phyloP scores from a whole-genome alignment of 106 monocot genomes.

The Dendrobium officinale region DNA sequence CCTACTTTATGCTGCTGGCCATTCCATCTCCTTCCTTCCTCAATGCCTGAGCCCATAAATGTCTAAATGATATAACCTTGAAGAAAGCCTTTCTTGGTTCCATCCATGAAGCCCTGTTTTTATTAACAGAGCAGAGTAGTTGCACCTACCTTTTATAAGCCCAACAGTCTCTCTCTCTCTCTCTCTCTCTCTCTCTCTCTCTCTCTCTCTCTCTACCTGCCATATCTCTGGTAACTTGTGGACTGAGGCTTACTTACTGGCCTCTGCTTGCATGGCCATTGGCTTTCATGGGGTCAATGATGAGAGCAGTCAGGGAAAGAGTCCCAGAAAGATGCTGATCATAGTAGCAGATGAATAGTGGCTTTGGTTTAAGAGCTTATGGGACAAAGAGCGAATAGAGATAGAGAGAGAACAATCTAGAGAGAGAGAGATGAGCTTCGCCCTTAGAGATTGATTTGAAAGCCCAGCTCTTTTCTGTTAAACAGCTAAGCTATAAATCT shows the following conservation, averaged over 20 bases:
- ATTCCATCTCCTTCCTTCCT: slow-evolving; percentile 3
- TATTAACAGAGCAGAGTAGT: no score
- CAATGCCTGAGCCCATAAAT: slow-evolving; percentile 6
- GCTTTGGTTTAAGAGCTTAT: background rate
- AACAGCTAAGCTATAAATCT: no score
- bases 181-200: background rate
- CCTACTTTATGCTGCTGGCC: background rate
- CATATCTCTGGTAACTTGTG: background rate
- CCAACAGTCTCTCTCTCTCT: no score
- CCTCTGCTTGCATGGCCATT: background rate
- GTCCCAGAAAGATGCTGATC: slow-evolving; percentile 1
- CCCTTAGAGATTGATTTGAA: background rate
- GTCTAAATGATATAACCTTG: background rate
- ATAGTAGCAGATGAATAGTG: slow-evolving; percentile 1
- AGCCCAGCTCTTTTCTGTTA: no score
- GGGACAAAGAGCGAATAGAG: background rate
- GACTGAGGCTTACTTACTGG: background rate
- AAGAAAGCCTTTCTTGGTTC: no score
- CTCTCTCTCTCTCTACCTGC: background rate
- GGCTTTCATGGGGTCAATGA: background rate
- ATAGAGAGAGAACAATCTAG: no score
- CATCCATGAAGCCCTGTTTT: no score
- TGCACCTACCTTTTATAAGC: no score
- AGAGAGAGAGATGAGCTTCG: no score
- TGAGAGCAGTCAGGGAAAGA: background rate